phyloP scores from a whole-genome alignment of 768 basidiomycete species.

The Trametes cinnabarina region DNA sequence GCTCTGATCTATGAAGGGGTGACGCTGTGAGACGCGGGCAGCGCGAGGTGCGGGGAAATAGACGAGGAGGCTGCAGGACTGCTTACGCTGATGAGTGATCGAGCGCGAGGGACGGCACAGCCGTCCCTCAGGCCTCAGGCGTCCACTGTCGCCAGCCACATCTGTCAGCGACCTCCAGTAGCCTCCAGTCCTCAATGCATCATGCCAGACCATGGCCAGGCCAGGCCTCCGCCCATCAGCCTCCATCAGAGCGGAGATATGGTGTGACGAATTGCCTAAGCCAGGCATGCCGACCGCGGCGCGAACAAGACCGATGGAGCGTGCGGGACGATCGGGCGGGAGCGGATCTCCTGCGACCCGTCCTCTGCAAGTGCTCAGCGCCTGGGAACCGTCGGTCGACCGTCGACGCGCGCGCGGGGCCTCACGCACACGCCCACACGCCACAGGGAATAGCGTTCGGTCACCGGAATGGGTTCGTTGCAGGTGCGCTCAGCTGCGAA shows the following conservation, averaged over 20 bases:
- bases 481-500: not conserved
- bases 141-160: too few species aligned
- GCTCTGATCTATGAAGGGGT: too few species aligned
- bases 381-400: not conserved
- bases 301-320: not conserved
- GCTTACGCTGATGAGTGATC: not conserved
- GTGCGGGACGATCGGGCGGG: not conserved
- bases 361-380: too few species aligned
- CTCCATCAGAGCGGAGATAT: not conserved
- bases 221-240: not conserved
- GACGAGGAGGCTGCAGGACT: too few species aligned
- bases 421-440: not conserved
- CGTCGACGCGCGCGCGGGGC: too few species aligned
- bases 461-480: not conserved
- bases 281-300: conserved; percentile 4
- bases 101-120: not conserved
- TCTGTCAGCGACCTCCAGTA: too few species aligned
- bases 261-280: conserved; percentile 10
- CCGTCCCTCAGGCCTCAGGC: too few species aligned
- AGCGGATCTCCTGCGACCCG: not conserved
- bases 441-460: conserved; percentile 12
- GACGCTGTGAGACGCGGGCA: too few species aligned
- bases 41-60: too few species aligned
- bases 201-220: not conserved
- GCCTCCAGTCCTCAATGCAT: too few species aligned